Evolutionary conservation across 2,329 filamentous ascomycete species (phyloP), one percentile per base, ranked within the genome.

Genomic region (Epichloe bromicola): DNA sequence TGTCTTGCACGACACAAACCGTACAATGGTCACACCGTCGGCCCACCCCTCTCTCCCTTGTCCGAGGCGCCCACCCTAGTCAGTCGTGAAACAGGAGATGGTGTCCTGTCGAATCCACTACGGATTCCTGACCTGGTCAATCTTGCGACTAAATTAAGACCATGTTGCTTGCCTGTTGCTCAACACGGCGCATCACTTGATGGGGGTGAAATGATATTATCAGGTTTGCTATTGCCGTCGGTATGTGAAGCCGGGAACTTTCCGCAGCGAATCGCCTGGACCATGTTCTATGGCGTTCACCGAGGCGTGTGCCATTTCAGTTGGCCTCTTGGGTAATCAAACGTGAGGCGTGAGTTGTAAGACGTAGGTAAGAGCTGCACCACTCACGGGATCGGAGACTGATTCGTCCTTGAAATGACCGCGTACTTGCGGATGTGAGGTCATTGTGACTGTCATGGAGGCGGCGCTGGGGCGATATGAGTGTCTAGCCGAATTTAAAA

Each of bases 81-180:
- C 52, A 42, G 42, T 55, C 51, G 56, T 58, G 55, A 58, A 58
- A 58, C 56, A 58, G 55, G 53, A 55, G 55, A 37, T 26, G 49
- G 34, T 26, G 49, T 51, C 53, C 55, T 53, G 53, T 51, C 40
- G 53, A 55, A 48, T 51, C 56, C 54, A 57, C 53, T 34, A 38
- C 44, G 39, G 52, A 48, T 50, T 55, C 56, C 55, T 50, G 54
- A 53, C 50, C 53, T 48, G 56, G 53, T 52, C 56, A 56, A 51
- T 49, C 51, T 56, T 56, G 56, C 54, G 56, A 56, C 55, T 44
- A 48, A 8, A 40, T 43, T 38, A 30, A 39, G 46, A 8, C 30
- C 26, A 26, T 49, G 26, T 30, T 19, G 23, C n/a, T 19, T 30
- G 40, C 26, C 26, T 30, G 40, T 38, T 33, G 46, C 45, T 46